A percentile compares a stretch with the other conserved stretches of the same genome.
These are phyloP conservation scores for Cryphonectria radicalis DNA, from an alignment of 2,329 filamentous ascomycete genomes.

Conservation along the genomic window DNA sequence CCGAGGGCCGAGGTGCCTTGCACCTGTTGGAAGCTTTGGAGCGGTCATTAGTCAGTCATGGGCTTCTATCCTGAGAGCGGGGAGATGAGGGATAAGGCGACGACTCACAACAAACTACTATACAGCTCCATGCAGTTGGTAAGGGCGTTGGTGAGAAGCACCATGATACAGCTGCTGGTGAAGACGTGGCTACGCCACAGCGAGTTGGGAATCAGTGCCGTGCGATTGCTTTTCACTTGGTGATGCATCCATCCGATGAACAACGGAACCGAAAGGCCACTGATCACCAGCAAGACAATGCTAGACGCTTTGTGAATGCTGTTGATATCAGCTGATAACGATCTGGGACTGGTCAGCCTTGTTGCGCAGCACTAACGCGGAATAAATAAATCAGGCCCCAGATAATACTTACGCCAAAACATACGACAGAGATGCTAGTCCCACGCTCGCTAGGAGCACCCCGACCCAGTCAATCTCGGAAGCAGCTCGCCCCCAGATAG, in stretches of 20 bases:
- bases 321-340: constrained; percentile 44
- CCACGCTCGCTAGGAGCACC: constrained; percentile 49
- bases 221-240: constrained; percentile 48
- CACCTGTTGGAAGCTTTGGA: constrained; percentile 54
- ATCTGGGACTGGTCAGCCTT: constrained; percentile 29
- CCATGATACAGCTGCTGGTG: constrained; percentile 56
- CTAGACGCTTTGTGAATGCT: constrained; percentile 49
- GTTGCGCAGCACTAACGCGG: neutral
- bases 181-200: constrained; percentile 64
- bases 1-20: constrained; percentile 50
- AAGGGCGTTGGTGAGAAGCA: constrained; percentile 51
- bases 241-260: constrained; percentile 60
- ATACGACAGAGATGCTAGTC: constrained; percentile 55
- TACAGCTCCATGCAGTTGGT: constrained; percentile 53
- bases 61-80: constrained; percentile 16
- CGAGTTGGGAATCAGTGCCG: constrained; percentile 65
- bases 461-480: constrained; percentile 60
- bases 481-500: constrained; percentile 33
- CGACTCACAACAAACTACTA: constrained; percentile 51
- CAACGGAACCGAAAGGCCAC: constrained; percentile 46
- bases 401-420: constrained; percentile 52
- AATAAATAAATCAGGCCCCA: neutral
- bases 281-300: constrained; percentile 49
- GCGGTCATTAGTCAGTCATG: constrained; percentile 9
- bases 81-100: neutral